These are phyloP conservation scores for Neurospora pannonica DNA, from an alignment of 495 filamentous ascomycete genomes.

Conservation along the genomic window DNA sequence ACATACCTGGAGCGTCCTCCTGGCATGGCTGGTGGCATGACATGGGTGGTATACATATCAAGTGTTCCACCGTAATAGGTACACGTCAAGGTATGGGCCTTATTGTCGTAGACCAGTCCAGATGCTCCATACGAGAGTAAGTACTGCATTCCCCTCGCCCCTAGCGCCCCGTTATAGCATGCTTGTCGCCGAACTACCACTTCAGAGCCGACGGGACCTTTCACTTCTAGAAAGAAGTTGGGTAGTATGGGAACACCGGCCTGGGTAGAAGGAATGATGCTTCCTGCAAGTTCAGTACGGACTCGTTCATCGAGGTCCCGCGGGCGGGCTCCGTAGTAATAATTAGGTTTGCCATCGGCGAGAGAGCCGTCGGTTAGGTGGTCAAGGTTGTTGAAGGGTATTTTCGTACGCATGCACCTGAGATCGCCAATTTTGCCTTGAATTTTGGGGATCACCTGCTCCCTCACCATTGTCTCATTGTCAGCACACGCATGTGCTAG, in stretches of 20 bases:
- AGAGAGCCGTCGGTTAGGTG: background rate
- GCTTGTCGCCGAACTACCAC: background rate
- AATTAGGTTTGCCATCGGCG: accelerated
- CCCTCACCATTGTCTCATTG: accelerated
- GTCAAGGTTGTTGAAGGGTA: background rate
- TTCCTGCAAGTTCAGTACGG: background rate
- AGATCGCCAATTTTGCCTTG: background rate
- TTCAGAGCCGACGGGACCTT: background rate
- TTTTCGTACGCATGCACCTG: accelerated
- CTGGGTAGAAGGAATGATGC: background rate
- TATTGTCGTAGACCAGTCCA: background rate
- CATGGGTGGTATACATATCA: background rate
- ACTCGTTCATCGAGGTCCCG: background rate
- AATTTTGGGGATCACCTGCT: background rate
- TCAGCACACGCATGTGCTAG: background rate
- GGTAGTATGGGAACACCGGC: background rate
- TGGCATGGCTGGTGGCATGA: background rate
- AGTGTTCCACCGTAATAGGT: background rate
- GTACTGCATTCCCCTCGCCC: background rate
- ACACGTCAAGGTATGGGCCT: background rate
- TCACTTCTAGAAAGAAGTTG: background rate
- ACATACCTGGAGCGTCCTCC: background rate
- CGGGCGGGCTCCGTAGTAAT: background rate
- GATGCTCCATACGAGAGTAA: background rate
- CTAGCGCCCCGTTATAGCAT: background rate